These are phyloP conservation scores for Massarina eburnea DNA, from an alignment of 2,329 filamentous ascomycete genomes.

Conservation along the genomic window DNA sequence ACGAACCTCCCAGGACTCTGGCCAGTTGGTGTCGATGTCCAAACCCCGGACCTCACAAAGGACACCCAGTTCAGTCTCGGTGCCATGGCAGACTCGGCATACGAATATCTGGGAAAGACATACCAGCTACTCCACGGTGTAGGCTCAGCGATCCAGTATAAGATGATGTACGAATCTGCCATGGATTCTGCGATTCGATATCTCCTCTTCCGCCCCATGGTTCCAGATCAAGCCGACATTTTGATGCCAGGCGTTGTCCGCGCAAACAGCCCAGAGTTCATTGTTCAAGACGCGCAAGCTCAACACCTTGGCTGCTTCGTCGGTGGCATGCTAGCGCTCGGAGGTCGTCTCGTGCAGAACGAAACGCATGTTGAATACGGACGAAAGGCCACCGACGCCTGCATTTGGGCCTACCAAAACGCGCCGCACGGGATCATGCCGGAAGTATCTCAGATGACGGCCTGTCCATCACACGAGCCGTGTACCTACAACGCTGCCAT, in stretches of 20 bases:
- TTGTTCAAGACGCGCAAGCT: constrained; percentile 22
- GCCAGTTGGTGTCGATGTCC: constrained; percentile 33
- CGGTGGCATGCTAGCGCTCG: constrained; percentile 68
- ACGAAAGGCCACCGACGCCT: constrained; percentile 59
- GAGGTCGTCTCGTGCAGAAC: constrained; percentile 59
- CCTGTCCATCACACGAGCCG: constrained; percentile 44
- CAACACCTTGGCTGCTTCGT: constrained; percentile 66
- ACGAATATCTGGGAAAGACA: constrained; percentile 42
- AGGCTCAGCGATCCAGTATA: constrained; percentile 43
- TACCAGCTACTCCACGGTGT: constrained; percentile 19
- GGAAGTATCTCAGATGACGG: constrained; percentile 55
- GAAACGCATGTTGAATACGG: constrained; percentile 56
- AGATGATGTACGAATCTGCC: constrained; percentile 56
- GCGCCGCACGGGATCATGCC: constrained; percentile 61
- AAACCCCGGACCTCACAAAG: constrained; percentile 35
- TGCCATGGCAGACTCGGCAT: constrained; percentile 34
- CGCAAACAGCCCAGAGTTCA: constrained; percentile 25
- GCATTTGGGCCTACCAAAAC: constrained; percentile 60
- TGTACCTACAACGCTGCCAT: constrained; percentile 41
- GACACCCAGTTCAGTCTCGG: constrained; percentile 40
- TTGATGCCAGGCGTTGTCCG: constrained; percentile 37
- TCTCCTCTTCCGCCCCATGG: constrained; percentile 52
- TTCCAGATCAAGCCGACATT: constrained; percentile 46
- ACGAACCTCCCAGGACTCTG: constrained; percentile 49
- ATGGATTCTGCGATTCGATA: constrained; percentile 44